Base-by-base conservation (phyloP, 2,329 filamentous ascomycete species). In the Coniochaeta prunicola region DNA sequence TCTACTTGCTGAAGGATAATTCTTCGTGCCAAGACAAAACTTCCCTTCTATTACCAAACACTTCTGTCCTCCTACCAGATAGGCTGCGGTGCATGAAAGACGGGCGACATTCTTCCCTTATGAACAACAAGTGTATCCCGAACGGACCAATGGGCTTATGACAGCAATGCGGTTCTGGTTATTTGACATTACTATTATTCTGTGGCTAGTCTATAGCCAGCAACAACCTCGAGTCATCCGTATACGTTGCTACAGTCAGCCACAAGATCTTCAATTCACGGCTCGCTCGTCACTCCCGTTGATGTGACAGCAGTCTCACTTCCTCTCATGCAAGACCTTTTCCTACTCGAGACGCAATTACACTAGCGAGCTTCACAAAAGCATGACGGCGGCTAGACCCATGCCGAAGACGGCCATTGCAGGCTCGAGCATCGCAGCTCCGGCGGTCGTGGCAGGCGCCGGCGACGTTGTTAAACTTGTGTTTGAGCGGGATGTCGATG, bases 81-180 rank as follows among this genome's bases (percentile, higher is more conserved):
- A 55, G 53, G 53, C 53, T 55, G 53, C 53, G 53, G 53, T 55
- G 53, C 53, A 55, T 55, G 53, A 55, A 55, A 55, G 53, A 55
- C 26, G 53, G 53, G 53, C 17, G 28, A 55, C 53, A 55, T 55
- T 28, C 45, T 50, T 12, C 4, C 40, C 45, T 17, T 50, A 50
- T 15, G 13, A 13, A 30, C 36, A 4, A n/a, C 36, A 38, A 38
- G 36, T n/a, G 10, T 38, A 9, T 38, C 4, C 15, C 36, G 36
- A 38, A 38, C 33, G 33, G 33, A 34, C 33, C 36, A 38, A n/a
- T 8, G 36, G 5, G 36, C 19, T 10, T n/a, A n/a, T 5, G 36
- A 38, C 17, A n/a, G 36, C 17, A 38, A 38, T 38, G 15, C 6
- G 15, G 15, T 38, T 17, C 17, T n/a, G 36, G 9, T 38, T 15